phyloP scores from a whole-genome alignment of 495 filamentous ascomycete genomes.

The Arthonia radiata region DNA sequence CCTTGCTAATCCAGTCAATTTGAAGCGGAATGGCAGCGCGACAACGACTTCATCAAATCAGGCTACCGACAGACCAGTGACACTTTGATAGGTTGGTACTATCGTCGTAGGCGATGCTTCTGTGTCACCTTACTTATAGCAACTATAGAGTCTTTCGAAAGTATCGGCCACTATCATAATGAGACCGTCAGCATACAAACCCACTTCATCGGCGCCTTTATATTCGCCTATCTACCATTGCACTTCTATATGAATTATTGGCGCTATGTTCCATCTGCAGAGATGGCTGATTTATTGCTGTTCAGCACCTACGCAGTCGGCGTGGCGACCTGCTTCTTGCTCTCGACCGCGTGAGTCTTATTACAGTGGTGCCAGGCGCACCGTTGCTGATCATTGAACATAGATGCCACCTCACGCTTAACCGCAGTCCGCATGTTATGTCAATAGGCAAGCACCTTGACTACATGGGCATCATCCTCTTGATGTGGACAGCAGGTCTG shows the following conservation, averaged over 20 bases:
- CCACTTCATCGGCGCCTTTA: constrained; percentile 21
- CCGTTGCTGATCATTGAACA: constrained; percentile 3
- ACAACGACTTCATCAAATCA: too few relatives aligned
- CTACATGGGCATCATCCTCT: constrained; percentile 24
- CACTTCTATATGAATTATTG: constrained; percentile 14
- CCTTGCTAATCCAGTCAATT: too few relatives aligned
- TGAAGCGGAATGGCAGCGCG: too few relatives aligned
- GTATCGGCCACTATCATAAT: constrained; percentile 15
- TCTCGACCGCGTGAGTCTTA: constrained; percentile 19
- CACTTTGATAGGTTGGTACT: too few relatives aligned
- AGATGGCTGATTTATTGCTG: constrained; percentile 17
- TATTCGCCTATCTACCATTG: constrained; percentile 18
- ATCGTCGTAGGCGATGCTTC: too few relatives aligned
- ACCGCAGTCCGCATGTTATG: constrained; percentile 18
- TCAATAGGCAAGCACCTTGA: constrained; percentile 21
- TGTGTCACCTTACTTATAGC: too few relatives aligned
- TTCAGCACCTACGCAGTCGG: constrained; percentile 23
- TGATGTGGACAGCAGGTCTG: constrained; percentile 28
- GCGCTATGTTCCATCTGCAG: constrained; percentile 12
- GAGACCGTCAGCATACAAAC: constrained; percentile 29
- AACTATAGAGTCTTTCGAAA: constrained; percentile 1
- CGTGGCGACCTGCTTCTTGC: constrained; percentile 23
- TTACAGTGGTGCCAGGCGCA: constrained; percentile 2
- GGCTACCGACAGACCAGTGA: too few relatives aligned
- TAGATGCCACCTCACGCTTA: constrained; percentile 23